Conservation (phyloP, 345 rosid genomes). For the Nephelium lappaceum region DNA sequence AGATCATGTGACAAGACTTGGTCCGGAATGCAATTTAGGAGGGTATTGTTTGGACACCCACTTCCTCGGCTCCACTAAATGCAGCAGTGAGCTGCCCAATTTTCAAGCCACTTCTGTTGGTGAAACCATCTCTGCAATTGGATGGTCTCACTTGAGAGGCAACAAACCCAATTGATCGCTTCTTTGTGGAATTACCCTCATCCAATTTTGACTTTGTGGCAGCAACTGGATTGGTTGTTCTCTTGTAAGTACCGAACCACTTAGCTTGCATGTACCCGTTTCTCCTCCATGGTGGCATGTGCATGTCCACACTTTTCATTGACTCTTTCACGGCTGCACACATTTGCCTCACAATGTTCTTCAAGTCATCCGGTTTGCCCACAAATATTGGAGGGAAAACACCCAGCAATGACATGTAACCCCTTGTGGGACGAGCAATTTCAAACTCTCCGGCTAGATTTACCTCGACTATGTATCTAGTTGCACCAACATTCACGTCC, state of each 20-base stretch:
- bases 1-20: too few relatives aligned
- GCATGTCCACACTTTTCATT: constrained; percentile 49
- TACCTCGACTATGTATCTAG: constrained; percentile 65
- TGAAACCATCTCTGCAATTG: constrained; percentile 31
- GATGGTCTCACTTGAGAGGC: constrained; percentile 17
- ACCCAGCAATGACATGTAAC: constrained; percentile 44
- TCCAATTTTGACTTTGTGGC: not conserved
- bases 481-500: constrained; percentile 47
- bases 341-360: constrained; percentile 65
- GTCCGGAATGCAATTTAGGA: too few relatives aligned
- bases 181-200: not conserved
- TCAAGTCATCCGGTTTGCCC: constrained; percentile 56
- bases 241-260: constrained; percentile 71
- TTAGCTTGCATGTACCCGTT: constrained; percentile 76
- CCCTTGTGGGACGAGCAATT: constrained; percentile 65
- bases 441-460: constrained; percentile 54
- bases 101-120: constrained; percentile 23
- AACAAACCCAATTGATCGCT: constrained; percentile 30
- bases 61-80: constrained; percentile 15
- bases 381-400: constrained; percentile 54
- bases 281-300: constrained; percentile 86
- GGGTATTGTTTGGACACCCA: not conserved
- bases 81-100: constrained; percentile 39
- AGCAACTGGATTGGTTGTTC: constrained; percentile 52
- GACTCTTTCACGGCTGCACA: constrained; percentile 57